A percentile compares a stretch with the other conserved stretches of the same genome.
Conservation (phyloP, 1,139 yeast species). For the Hansenula sp. region DNA sequence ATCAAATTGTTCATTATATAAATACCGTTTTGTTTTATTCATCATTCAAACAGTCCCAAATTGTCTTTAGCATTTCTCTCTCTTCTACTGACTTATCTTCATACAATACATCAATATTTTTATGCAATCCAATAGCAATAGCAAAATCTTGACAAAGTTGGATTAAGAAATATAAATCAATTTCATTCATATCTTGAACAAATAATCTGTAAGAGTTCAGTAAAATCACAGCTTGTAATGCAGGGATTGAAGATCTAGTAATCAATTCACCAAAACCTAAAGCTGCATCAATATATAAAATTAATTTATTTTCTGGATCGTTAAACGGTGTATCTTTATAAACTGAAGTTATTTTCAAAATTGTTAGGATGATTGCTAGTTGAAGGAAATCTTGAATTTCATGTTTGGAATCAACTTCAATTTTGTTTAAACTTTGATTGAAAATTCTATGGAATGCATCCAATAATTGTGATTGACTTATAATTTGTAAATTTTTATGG, state of each 20-base stretch:
- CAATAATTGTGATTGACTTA: constrained; percentile 5
- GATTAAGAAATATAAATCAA: constrained; percentile 14
- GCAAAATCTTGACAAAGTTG: constrained; percentile 18
- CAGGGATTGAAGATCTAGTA: constrained; percentile 13
- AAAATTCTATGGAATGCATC: constrained; percentile 11
- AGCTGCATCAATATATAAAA: constrained; percentile 13
- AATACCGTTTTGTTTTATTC: no score
- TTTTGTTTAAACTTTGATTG: constrained; percentile 3
- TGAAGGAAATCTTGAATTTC: constrained; percentile 14
- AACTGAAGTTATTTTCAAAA: constrained; percentile 13
- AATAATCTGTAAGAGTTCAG: constrained; percentile 15
- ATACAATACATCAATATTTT: constrained; percentile 18
- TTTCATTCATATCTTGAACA: constrained; percentile 12
- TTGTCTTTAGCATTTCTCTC: constrained; percentile 4
- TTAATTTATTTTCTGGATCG: constrained; percentile 8
- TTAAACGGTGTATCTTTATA: constrained; percentile 9
- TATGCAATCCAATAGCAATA: constrained; percentile 17
- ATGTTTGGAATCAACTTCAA: constrained; percentile 9
- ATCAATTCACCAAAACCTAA: constrained; percentile 16
- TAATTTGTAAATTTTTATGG: constrained; percentile 11
- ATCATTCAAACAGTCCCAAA: constrained; percentile 5
- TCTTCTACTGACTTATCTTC: constrained; percentile 7
- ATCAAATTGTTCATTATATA: no score
- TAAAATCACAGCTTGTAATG: constrained; percentile 15
- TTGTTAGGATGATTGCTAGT: constrained; percentile 10